Percentiles rank a stretch among this genome's conserved stretches.
These are phyloP conservation scores for Neopestalotiopsis sp. DNA, from an alignment of 2,329 filamentous ascomycete species.

Conservation along the genomic window DNA sequence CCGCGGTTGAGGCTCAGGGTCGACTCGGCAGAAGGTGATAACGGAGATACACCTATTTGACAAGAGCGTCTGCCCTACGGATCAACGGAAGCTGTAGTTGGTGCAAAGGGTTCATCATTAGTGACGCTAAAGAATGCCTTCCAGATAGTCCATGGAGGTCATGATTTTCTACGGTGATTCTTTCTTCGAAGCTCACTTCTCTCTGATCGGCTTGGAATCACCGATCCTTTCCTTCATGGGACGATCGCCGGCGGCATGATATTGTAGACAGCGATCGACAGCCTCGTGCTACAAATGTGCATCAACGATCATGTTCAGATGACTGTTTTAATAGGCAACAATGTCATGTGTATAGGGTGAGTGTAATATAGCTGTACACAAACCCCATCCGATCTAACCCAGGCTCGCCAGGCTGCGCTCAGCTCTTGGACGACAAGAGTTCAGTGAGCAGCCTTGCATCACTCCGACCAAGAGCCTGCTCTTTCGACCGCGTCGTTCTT, in stretches of 20 bases:
- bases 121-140: not conserved
- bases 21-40: conserved; percentile 30
- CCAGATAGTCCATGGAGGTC: not conserved
- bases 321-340: not conserved
- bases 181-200: not conserved
- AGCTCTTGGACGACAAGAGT: too few relatives aligned
- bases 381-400: not conserved
- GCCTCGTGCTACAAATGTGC: not conserved
- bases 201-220: not conserved
- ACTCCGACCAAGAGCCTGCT: too few relatives aligned
- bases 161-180: not conserved
- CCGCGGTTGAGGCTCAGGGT: conserved; percentile 23
- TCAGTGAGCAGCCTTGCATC: too few relatives aligned
- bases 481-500: too few relatives aligned
- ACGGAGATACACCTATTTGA: conserved; percentile 16
- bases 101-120: not conserved
- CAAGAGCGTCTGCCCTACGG: not conserved
- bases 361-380: not conserved
- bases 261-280: not conserved
- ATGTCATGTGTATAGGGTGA: not conserved
- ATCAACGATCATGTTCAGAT: not conserved
- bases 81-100: not conserved
- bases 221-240: not conserved
- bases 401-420: not conserved
- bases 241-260: not conserved